phyloP scores from a whole-genome alignment of 176 grass and related monocot species.

The Zea luxurians region DNA sequence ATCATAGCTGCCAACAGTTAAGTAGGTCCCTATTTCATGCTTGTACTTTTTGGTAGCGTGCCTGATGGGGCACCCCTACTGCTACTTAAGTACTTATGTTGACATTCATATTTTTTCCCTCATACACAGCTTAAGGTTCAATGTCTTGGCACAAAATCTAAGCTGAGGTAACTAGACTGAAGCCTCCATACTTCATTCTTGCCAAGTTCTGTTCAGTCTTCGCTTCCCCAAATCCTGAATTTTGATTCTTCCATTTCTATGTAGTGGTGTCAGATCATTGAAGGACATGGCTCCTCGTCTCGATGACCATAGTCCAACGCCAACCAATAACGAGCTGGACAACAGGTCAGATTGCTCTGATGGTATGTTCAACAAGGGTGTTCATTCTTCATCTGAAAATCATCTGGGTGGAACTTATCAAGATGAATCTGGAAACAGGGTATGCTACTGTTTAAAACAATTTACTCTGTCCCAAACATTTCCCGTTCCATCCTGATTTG shows the following conservation, averaged over 20 bases:
- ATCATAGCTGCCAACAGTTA: background rate
- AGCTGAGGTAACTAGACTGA: slow-evolving; percentile 50
- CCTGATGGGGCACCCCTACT: background rate
- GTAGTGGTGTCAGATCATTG: slow-evolving; percentile 62
- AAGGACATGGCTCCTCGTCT: slow-evolving; percentile 59
- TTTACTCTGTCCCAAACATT: background rate
- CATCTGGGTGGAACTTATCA: slow-evolving; percentile 47
- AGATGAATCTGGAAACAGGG: slow-evolving; percentile 75
- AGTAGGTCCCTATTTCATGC: background rate
- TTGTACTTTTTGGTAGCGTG: background rate
- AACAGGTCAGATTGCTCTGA: slow-evolving; percentile 84
- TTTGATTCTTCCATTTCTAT: slow-evolving; percentile 30
- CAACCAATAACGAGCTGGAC: slow-evolving; percentile 59
- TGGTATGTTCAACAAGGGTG: slow-evolving; percentile 48
- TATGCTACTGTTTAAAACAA: slow-evolving; percentile 38
- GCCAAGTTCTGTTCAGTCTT: background rate
- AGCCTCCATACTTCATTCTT: slow-evolving; percentile 10
- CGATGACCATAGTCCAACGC: slow-evolving; percentile 48
- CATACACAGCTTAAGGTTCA: slow-evolving; percentile 86
- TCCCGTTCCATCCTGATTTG: no score
- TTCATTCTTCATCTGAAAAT: slow-evolving; percentile 54
- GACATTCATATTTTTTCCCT: slow-evolving; percentile 3
- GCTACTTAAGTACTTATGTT: background rate
- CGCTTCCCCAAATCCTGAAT: slow-evolving; percentile 12
- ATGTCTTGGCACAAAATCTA: slow-evolving; percentile 71